Base-by-base conservation (phyloP, 2,329 filamentous ascomycete genomes). In the Clathrospora elynae region DNA sequence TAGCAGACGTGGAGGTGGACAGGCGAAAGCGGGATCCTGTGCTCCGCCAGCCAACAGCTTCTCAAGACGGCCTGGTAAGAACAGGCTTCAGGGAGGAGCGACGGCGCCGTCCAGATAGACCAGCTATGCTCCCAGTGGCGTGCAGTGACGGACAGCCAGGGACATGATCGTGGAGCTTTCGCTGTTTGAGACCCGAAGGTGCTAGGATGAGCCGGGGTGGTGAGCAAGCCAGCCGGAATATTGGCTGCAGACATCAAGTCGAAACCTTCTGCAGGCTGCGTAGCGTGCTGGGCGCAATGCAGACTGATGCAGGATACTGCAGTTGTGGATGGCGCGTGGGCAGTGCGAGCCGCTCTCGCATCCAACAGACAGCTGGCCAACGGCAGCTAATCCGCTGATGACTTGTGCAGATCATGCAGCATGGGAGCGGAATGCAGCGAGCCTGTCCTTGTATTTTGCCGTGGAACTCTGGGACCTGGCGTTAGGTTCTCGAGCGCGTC, bases 391-490 rank as follows among this genome's bases (percentile, higher is more conserved):
- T 49, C 61, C 57, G 57, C 46, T 57, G 52, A 51, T 58, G 55
- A 64, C 55, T 56, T 58, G 53, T 60, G 62, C 61, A 61, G 64
- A 67, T 67, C 64, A 63, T 67, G 62, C 60, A 64, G 58, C 54
- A 50, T 55, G 57, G 59, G 57, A 58, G 54, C 50, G 51, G 62
- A 55, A 62, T 60, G 59, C 59, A 60, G 49, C 52, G 53, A 62
- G 62, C 58, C 58, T 50, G 59, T 54, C 54, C 60, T 53, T 62
- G 57, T 62, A 56, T 61, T 62, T 62, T 63, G 64, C 62, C 61
- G 62, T 58, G 42, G 52, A 53, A 55, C 48, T 46, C 44, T 45
- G 55, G 59, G 59, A 60, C 59, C 60, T 59, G 57, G 53, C 57
- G 57, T 64, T 59, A 61, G 61, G 61, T 60, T 57, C 56, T 51